Percentiles rank a stretch among this genome's conserved stretches.
These are phyloP conservation scores for Margaritispora aquatica DNA, from an alignment of 495 filamentous ascomycete genomes.

Conservation along the genomic window DNA sequence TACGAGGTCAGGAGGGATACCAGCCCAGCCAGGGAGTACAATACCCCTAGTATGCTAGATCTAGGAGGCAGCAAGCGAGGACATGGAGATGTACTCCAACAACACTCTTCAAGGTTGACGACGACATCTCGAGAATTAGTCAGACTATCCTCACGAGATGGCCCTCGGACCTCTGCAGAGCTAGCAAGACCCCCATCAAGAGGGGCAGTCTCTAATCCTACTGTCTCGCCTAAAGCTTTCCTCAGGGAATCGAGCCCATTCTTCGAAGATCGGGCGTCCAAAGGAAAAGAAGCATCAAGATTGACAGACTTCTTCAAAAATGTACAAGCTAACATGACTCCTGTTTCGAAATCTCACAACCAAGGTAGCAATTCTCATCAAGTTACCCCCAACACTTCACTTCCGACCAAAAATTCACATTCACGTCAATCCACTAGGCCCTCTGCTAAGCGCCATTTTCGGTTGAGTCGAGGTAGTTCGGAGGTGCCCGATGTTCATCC, in stretches of 20 bases:
- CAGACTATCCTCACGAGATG: neutral
- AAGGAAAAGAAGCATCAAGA: neutral
- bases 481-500: slow-evolving; percentile 10
- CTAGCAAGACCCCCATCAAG: slow-evolving; percentile 7
- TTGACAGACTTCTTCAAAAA: neutral
- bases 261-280: neutral
- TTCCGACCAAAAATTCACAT: neutral
- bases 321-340: neutral
- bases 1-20: neutral
- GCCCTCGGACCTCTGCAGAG: neutral
- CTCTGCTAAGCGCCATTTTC: neutral
- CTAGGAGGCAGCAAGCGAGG: neutral
- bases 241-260: neutral
- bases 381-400: neutral
- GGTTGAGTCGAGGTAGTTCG: neutral
- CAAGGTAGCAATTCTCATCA: neutral
- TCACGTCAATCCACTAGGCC: neutral
- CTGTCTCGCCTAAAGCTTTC: neutral
- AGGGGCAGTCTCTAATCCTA: slow-evolving; percentile 8
- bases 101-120: neutral
- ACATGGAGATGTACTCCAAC: neutral
- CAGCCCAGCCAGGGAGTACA: neutral
- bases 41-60: neutral
- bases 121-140: neutral
- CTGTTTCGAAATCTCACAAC: neutral